phyloP scores from a whole-genome alignment of 768 basidiomycete genomes.

The Hydnomerulius pinastri region DNA sequence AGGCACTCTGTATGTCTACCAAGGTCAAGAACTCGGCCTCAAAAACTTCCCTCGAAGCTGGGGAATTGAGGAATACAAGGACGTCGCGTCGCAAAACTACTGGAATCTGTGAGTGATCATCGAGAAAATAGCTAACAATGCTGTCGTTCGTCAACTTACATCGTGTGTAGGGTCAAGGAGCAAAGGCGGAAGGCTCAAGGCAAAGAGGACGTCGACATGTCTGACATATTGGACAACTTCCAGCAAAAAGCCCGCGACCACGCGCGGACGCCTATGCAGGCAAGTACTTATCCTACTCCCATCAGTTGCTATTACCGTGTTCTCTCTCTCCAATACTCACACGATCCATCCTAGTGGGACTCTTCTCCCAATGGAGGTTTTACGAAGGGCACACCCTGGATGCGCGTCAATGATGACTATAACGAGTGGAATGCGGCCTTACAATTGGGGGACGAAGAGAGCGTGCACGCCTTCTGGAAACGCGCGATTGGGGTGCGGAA shows the following conservation, averaged over 20 bases:
- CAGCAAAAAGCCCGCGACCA: constrained; percentile 71
- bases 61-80: constrained; percentile 75
- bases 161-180: constrained; percentile 36
- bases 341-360: constrained; percentile 52
- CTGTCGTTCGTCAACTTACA: not conserved
- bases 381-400: constrained; percentile 67
- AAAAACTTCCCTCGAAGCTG: constrained; percentile 62
- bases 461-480: constrained; percentile 65
- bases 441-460: constrained; percentile 49
- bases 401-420: constrained; percentile 74
- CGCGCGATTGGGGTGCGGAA: constrained; percentile 55
- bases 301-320: not conserved
- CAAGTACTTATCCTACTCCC: constrained; percentile 19
- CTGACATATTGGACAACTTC: constrained; percentile 57
- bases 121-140: too few species aligned
- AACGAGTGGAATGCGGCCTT: constrained; percentile 54
- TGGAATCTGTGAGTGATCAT: constrained; percentile 55
- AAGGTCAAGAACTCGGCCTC: constrained; percentile 74
- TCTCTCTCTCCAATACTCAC: not conserved
- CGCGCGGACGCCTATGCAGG: constrained; percentile 70
- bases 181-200: constrained; percentile 36
- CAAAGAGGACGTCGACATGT: constrained; percentile 55
- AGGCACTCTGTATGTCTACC: constrained; percentile 73
- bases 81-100: constrained; percentile 62
- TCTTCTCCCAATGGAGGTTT: constrained; percentile 58